Conservation (phyloP, 345 rosid species). For the Eucalyptus cloeziana region DNA sequence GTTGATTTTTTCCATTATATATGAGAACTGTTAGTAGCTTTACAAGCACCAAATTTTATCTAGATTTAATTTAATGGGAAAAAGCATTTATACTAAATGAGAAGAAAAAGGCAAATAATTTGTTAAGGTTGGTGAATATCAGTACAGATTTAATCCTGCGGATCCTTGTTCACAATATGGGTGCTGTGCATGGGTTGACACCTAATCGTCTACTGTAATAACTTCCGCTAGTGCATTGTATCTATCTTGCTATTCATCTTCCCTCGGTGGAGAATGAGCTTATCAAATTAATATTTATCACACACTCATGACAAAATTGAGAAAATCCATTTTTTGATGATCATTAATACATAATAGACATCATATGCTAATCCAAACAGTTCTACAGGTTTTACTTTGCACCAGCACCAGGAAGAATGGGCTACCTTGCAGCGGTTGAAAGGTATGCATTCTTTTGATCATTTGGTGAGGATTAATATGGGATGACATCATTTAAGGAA, state of each 20-base stretch:
- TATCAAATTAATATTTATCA: background rate
- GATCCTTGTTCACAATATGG: background rate
- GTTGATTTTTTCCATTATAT: background rate
- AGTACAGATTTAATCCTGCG: background rate
- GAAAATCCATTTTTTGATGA: background rate
- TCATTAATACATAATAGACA: background rate
- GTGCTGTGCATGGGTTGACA: background rate
- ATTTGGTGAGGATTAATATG: background rate
- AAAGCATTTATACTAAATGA: background rate
- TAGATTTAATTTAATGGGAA: background rate
- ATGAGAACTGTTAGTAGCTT: background rate
- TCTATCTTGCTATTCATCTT: background rate
- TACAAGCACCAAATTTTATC: background rate
- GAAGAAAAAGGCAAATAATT: background rate
- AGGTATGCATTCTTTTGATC: constrained; percentile 27
- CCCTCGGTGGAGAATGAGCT: background rate
- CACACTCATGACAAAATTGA: background rate
- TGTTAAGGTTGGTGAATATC: background rate
- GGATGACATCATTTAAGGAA: background rate
- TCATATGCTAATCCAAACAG: background rate
- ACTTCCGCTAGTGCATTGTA: background rate
- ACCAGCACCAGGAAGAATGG: constrained; percentile 76
- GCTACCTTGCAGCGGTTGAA: constrained; percentile 64
- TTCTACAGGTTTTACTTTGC: constrained; percentile 72
- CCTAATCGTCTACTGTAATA: background rate